Conservation (phyloP, 345 rosid genomes). For the Acer yangbiense region DNA sequence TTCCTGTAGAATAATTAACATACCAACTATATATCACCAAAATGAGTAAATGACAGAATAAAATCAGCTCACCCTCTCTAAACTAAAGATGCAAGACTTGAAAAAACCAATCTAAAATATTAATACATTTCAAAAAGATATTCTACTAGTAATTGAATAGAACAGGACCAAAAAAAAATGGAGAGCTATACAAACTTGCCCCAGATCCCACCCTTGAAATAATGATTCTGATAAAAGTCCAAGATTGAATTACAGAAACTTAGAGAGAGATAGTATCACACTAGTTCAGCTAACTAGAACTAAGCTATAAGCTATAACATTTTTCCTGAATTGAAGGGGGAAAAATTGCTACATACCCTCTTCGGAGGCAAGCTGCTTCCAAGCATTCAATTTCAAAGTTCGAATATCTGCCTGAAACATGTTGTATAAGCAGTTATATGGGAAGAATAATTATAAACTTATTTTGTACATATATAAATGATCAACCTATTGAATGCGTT, state of each 20-base stretch:
- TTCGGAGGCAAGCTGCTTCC: slow-evolving; percentile 92
- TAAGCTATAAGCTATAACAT: neutral
- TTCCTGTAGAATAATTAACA: slow-evolving; percentile 47
- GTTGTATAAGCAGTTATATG: slow-evolving; percentile 17
- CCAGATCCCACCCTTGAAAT: neutral
- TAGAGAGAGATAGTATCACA: neutral
- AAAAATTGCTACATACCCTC: slow-evolving; percentile 54
- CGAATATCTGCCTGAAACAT: slow-evolving; percentile 74
- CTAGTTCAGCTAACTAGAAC: neutral
- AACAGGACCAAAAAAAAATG: neutral
- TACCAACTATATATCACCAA: slow-evolving; percentile 8
- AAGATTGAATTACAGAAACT: neutral
- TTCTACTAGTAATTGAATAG: neutral
- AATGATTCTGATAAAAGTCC: neutral
- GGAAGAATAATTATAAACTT: neutral
- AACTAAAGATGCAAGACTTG: neutral
- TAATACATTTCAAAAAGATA: neutral
- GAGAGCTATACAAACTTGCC: neutral
- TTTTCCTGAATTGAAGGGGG: neutral
- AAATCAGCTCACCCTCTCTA: slow-evolving; percentile 1
- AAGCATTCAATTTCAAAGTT: slow-evolving; percentile 76
- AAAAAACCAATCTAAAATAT: neutral
- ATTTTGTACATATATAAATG: slow-evolving; percentile 14
- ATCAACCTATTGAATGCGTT: neutral
- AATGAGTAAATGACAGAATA: slow-evolving; percentile 10